phyloP scores from a whole-genome alignment of 2,329 filamentous ascomycete species.

The Colletotrichum higginsianum region DNA sequence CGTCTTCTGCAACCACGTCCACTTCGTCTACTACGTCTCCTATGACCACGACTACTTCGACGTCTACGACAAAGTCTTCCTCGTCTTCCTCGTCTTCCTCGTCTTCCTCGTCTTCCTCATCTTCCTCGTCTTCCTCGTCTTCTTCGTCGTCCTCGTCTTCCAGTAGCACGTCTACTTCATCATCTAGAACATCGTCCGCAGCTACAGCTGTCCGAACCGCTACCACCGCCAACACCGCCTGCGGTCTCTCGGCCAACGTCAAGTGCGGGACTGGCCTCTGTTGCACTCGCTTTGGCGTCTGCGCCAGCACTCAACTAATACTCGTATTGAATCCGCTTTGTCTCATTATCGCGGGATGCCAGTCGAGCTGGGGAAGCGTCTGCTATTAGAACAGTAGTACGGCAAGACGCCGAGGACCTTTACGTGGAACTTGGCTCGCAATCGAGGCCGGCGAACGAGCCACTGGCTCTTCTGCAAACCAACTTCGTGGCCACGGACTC shows the following conservation, averaged over 20 bases:
- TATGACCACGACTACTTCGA: too few relatives aligned
- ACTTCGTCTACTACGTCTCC: not conserved
- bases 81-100: not conserved
- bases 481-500: constrained; percentile 43
- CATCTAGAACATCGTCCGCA: not conserved
- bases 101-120: not conserved
- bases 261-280: not conserved
- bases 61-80: too few relatives aligned
- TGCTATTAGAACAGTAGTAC: not conserved
- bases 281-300: not conserved
- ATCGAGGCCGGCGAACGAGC: constrained; percentile 39
- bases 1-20: not conserved
- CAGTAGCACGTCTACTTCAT: not conserved
- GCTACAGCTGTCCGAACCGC: not conserved
- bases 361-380: not conserved
- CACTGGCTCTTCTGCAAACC: constrained; percentile 48
- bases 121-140: not conserved
- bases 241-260: not conserved
- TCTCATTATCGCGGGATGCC: not conserved
- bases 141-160: not conserved
- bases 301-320: not conserved
- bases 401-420: constrained; percentile 48
- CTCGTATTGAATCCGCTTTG: not conserved
- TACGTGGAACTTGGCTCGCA: constrained; percentile 46
- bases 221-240: not conserved